These are phyloP conservation scores for Nicotiana undulata DNA, from an alignment of 257 asterid species.

Conservation along the genomic window DNA sequence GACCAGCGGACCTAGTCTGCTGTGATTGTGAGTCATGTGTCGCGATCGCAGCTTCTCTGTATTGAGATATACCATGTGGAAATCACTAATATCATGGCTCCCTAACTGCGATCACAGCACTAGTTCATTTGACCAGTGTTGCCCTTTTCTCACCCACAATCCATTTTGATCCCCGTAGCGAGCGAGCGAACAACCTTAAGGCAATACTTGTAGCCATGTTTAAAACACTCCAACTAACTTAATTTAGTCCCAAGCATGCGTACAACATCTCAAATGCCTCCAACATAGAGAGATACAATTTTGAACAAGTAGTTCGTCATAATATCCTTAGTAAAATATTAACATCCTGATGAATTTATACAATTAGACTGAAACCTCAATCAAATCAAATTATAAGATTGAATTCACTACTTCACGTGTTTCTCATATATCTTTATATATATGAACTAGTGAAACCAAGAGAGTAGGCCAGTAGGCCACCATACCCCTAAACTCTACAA, in stretches of 20 bases:
- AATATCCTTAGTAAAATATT: too few relatives aligned
- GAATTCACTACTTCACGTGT: neutral
- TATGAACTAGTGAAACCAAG: neutral
- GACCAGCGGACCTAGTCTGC: neutral
- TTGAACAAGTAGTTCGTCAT: too few relatives aligned
- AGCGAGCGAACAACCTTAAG: neutral
- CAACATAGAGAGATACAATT: neutral
- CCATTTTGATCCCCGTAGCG: neutral
- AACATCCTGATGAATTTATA: too few relatives aligned
- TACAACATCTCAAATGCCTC: neutral
- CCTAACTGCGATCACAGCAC: neutral
- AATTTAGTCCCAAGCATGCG: neutral
- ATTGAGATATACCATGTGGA: neutral
- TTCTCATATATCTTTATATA: too few relatives aligned
- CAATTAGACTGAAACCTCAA: too few relatives aligned
- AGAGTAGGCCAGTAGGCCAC: neutral
- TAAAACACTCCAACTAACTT: neutral
- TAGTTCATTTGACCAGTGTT: neutral
- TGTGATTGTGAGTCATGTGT: neutral
- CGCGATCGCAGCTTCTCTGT: neutral
- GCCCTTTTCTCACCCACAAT: neutral
- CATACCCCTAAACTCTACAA: neutral
- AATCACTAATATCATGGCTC: neutral
- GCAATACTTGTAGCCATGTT: neutral
- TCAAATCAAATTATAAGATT: too few relatives aligned